A percentile compares a stretch with the other conserved stretches of the same genome.
These are phyloP conservation scores for Heterobasidion annosum DNA, from an alignment of 1,284 basidiomycete species.

Conservation along the genomic window DNA sequence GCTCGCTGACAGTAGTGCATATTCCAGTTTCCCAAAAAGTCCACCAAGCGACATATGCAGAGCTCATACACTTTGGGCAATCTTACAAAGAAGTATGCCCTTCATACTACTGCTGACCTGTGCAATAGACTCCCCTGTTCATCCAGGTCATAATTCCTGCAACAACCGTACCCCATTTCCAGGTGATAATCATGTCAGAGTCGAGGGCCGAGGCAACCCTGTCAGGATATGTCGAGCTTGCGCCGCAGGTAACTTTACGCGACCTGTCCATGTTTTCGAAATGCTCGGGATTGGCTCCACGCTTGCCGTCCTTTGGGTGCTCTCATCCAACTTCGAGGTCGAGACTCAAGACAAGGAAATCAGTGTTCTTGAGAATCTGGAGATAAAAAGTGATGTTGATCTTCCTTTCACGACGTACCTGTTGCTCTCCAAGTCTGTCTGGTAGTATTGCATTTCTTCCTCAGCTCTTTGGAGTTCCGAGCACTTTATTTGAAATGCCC, in stretches of 20 bases:
- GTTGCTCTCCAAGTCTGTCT: not conserved
- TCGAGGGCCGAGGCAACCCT: not conserved
- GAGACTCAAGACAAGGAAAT: not conserved
- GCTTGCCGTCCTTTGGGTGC: not conserved
- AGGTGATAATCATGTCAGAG: not conserved
- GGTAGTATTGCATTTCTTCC: not conserved
- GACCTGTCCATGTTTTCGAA: not conserved
- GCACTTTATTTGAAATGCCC: not conserved
- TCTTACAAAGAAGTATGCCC: no score
- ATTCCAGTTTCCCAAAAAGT: no score
- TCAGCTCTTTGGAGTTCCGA: not conserved
- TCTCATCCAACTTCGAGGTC: not conserved
- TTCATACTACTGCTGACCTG: no score
- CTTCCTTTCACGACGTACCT: not conserved
- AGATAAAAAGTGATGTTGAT: not conserved
- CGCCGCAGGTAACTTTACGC: not conserved
- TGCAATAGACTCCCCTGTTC: no score
- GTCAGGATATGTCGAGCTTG: not conserved
- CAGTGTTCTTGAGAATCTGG: not conserved
- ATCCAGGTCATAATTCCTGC: no score
- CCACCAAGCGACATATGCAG: no score
- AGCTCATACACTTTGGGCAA: no score
- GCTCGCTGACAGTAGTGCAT: no score
- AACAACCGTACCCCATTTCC: no score
- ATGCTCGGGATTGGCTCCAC: no score